Percentiles rank a stretch among this genome's conserved stretches.
Evolutionary conservation across 306 rosid species (phyloP).

Genomic region (Potentilla sterilis): DNA sequence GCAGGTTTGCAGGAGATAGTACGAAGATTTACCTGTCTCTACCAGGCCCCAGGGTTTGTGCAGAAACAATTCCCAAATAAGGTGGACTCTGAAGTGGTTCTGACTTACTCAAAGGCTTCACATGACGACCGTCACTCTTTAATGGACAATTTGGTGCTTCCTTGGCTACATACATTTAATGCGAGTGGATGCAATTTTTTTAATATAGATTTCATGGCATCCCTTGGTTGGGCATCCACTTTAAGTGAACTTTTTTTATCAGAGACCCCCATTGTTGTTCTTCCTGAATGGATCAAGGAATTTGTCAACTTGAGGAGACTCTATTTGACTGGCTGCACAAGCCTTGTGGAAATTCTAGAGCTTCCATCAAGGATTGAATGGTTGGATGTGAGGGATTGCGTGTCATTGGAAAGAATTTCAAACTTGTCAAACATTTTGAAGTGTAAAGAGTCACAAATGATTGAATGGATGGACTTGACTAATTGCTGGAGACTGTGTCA

Average conservation of each 20-base stretch:
- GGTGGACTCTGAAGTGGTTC: no score
- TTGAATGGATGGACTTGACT: background rate
- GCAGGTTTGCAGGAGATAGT: no score
- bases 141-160: background rate
- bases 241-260: background rate
- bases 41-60: no score
- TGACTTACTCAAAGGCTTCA: background rate
- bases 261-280: background rate
- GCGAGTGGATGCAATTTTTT: background rate
- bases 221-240: background rate
- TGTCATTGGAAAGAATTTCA: background rate
- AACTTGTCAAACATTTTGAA: constrained; percentile 4
- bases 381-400: background rate
- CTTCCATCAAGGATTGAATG: background rate
- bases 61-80: no score
- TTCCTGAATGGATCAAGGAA: background rate
- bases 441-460: background rate
- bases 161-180: background rate
- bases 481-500: background rate
- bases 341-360: background rate
- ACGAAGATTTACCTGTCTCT: no score
- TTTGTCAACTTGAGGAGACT: background rate
- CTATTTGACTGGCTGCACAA: rapidly evolving
- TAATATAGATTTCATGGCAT: background rate
- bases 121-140: no score